Base-by-base conservation (phyloP, 2,329 filamentous ascomycete species). In the Helminthosporium solani region DNA sequence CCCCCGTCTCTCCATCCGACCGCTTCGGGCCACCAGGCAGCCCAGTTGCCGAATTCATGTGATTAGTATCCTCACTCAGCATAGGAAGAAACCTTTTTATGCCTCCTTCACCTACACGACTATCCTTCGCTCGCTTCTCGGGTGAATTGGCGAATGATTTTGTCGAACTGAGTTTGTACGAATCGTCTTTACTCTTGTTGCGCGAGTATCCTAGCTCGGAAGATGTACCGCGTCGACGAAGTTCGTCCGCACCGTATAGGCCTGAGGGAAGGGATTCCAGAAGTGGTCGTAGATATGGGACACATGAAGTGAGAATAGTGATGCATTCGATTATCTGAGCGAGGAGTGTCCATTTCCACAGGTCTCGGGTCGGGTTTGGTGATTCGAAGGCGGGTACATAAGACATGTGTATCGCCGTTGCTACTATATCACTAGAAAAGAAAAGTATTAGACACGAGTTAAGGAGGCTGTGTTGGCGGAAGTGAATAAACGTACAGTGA, bases 281-380 rank as follows among this genome's bases (percentile, higher is more conserved):
- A 3, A 69, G 57, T n/a, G 66, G 66, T 3, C 65, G 63, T 7
- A 69, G 58, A 33, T 69, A 68, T 0, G 66, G 66, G 2, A 69
- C 56, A 38, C 65, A 69, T 16, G 65, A 66, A 21, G 66, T 68
- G 31, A 69, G 48, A 18, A 69, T 67, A 0, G 65, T 68, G 28
- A 67, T 63, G 49, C 64, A 68, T 49, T 66, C 56, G 18, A 68
- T 59, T 33, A 68, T 54, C 30, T 68, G 66, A 5, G 65, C 58
- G 14, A 61, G 43, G 2, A 69, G 54, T 12, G 63, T 67, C 66
- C 65, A 68, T 41, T 64, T 67, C 65, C 64, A 69, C 1, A 68
- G 50, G 21, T 59, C 54, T 40, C 47, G 55, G 12, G 66, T 68
- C 7, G 56, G 57, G 25, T 67, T 60, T 0, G 36, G 23, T 4